Evolutionary conservation across 768 basidiomycete species (phyloP).

Genomic region (Tremella mesenterica): DNA sequence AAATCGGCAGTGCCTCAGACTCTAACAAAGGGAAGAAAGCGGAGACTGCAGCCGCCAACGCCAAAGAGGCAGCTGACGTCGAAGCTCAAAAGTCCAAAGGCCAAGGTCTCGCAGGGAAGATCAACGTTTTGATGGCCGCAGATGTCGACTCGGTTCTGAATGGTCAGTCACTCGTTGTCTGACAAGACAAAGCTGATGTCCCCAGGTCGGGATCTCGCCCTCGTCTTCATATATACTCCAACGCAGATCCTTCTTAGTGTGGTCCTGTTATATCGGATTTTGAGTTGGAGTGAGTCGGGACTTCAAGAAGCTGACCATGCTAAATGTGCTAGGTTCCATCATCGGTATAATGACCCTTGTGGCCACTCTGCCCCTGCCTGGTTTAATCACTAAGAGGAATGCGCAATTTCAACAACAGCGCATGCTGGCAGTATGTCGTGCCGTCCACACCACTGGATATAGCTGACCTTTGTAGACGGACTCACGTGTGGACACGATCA

Average conservation of each 20-base stretch:
- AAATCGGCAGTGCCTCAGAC: background rate
- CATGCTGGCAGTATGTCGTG: constrained; percentile 49
- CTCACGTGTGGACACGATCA: constrained; percentile 55
- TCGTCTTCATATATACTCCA: constrained; percentile 46
- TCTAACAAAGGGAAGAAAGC: background rate
- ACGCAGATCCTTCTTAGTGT: constrained; percentile 47
- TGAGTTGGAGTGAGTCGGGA: constrained; percentile 50
- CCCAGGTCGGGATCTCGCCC: constrained; percentile 43
- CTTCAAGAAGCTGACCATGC: background rate
- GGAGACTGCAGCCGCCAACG: background rate
- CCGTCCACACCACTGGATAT: background rate
- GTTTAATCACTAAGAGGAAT: constrained; percentile 50
- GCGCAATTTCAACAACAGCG: constrained; percentile 51
- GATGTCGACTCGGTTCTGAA: constrained; percentile 51
- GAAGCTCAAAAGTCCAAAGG: constrained; percentile 10
- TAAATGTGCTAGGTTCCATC: constrained; percentile 48
- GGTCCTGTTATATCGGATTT: constrained; percentile 48
- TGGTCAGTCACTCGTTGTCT: constrained; percentile 17
- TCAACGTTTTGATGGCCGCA: constrained; percentile 67
- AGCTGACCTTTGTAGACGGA: constrained; percentile 48
- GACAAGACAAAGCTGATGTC: background rate
- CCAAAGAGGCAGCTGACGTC: background rate
- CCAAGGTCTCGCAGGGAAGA: constrained; percentile 55
- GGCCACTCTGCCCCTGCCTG: constrained; percentile 55
- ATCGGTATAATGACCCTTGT: constrained; percentile 54